Evolutionary conservation across 2,329 filamentous ascomycete genomes (phyloP), one percentile per base, ranked within the genome.

Genomic region (Cephalotrichum gorgonifer): DNA sequence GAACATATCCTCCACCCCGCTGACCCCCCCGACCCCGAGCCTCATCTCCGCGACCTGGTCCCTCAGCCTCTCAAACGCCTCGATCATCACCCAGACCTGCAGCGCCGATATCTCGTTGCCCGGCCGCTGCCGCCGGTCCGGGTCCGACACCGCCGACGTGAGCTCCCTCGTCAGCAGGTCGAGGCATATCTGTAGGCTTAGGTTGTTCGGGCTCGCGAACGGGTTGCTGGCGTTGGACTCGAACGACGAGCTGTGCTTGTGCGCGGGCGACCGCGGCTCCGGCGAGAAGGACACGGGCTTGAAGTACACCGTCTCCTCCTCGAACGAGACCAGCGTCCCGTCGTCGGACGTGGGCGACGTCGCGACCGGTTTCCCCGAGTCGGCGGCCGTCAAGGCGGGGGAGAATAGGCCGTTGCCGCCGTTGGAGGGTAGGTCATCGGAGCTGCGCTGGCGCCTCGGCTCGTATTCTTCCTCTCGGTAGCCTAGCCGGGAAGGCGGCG

Each of bases 21-120:
- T 47, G 28, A 54, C 52, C 52, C 70, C 63, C 14, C 69, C 52
- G 2, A 66, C 58, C 1, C 54, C 54, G 28, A 60, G 52, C 50
- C 64, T 61, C 56, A 62, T 62, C 2, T 58, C 62, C 1, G 62
- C 55, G 1, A 78, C 57, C 54, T 69, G 67, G 41, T 76, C 71
- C 15, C 72, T 64, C 50, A 79, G 60, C 51, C 66, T 66, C 63
- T 79, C 75, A 55, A 79, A 79, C 3, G 75, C 75, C 54, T 78
- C 75, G 46, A 79, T 79, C 75, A 79, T 78, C 41, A 74, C 66
- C 69, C 72, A 73, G 17, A 78, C 58, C 56, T 79, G 75, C 38
- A 79, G 56, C 2, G 70, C 67, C 14, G 74, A 67, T 0, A 66
- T 64, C 31, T 71, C 64, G 3, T 39, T 47, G 54, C 35, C 50